A percentile compares a stretch with the other conserved stretches of the same genome.
Conservation (phyloP, 2,329 filamentous ascomycete species). For the Thielaviopsis ethacetica region DNA sequence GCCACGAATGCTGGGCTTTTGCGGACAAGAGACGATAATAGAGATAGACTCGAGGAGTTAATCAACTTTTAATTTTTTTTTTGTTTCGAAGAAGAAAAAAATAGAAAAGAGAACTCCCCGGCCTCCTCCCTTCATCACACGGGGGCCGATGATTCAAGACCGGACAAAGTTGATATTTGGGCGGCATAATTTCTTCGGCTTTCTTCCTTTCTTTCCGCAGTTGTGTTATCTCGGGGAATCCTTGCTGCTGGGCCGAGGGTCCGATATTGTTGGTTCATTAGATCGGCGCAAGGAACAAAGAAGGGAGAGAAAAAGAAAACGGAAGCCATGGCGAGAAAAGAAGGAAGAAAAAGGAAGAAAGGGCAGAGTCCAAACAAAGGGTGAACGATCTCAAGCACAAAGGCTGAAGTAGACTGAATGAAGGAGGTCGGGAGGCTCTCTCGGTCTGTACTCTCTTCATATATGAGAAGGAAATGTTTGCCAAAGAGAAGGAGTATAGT, state of each 20-base stretch:
- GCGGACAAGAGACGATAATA: background rate
- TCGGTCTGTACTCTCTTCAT: background rate
- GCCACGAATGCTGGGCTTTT: background rate
- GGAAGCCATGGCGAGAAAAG: background rate
- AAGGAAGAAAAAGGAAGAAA: background rate
- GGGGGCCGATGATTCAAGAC: background rate
- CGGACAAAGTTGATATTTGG: background rate
- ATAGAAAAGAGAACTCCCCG: background rate
- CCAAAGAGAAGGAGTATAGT: background rate
- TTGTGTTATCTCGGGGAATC: background rate
- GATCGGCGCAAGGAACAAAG: background rate
- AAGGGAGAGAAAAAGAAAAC: background rate
- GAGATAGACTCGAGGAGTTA: background rate
- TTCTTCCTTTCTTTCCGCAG: background rate
- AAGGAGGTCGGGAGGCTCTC: background rate
- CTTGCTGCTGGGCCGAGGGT: too few relatives aligned
- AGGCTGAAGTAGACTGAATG: background rate
- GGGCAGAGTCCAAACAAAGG: background rate
- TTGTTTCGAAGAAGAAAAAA: background rate
- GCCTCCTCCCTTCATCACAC: background rate
- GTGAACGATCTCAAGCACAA: background rate
- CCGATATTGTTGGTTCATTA: too few relatives aligned
- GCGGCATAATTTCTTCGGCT: background rate
- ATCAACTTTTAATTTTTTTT: background rate
- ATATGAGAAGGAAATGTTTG: background rate